phyloP scores from a whole-genome alignment of 2,329 filamentous ascomycete species.

The Gliomastix tumulicola region DNA sequence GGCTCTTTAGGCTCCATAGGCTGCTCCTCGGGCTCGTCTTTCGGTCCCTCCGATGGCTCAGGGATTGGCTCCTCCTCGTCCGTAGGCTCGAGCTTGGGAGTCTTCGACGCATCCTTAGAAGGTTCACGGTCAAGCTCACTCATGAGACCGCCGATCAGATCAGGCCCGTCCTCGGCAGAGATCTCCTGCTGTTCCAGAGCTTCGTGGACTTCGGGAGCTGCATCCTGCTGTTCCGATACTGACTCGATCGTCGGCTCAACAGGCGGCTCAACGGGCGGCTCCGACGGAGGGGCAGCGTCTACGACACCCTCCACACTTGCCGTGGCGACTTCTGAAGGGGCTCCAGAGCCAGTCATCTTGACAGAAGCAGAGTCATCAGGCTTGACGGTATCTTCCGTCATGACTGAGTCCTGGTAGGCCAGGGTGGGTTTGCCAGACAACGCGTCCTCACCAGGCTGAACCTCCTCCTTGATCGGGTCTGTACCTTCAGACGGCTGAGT shows the following conservation, averaged over 20 bases:
- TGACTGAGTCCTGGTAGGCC: slow-evolving; percentile 19
- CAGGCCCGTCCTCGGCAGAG: slow-evolving; percentile 22
- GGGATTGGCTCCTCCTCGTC: slow-evolving; percentile 2
- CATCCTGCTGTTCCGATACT: neutral
- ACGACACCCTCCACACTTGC: slow-evolving; percentile 12
- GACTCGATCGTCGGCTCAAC: neutral
- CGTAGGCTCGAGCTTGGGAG: slow-evolving; percentile 1
- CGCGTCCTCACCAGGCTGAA: slow-evolving; percentile 10
- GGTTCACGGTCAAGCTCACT: slow-evolving; percentile 34
- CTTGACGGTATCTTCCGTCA: slow-evolving; percentile 28
- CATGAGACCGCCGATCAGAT: slow-evolving; percentile 37
- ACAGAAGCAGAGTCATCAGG: slow-evolving; percentile 30
- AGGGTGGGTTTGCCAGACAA: slow-evolving; percentile 13
- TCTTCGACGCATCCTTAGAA: slow-evolving; percentile 1
- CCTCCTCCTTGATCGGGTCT: slow-evolving; percentile 16
- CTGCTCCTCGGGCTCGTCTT: no score
- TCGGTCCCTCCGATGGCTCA: no score
- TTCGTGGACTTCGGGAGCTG: neutral
- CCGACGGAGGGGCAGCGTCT: slow-evolving; percentile 5
- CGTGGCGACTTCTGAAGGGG: slow-evolving; percentile 16
- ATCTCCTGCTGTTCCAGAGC: neutral
- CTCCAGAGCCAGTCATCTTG: slow-evolving; percentile 17
- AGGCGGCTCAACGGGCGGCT: neutral
- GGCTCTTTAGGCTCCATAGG: no score
- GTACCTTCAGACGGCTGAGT: slow-evolving; percentile 14